Evolutionary conservation across 768 basidiomycete genomes (phyloP), one percentile per base, ranked within the genome.

Genomic region (Jaapia argillacea): DNA sequence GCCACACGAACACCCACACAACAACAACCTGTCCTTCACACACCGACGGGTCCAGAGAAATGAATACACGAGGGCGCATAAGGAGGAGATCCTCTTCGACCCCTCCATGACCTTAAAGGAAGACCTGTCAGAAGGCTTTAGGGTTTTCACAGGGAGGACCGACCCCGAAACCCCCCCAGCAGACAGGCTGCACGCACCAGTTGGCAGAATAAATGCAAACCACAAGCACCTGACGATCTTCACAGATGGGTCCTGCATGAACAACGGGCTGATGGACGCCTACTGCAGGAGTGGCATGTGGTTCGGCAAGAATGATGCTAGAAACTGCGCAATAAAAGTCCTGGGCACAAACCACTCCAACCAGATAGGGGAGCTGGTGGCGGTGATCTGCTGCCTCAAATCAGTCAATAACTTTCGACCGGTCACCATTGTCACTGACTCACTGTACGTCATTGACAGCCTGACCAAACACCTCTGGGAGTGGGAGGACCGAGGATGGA

Each of bases 401-500:
- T 10, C 31, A 16, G 16, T 16, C 10, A 16, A 10, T 10, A 10
- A 10, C 10, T 25, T 14, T 3, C 12, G 2, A 0, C 38, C 47
- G 0, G 1, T 59, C 0, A 12, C 5, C 2, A 46, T 54, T 1
- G 36, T 40, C 6, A 45, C 53, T 0, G 54, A 59, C 53, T 56
- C 58, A 0, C 24, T n/a, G 14, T 50, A 54, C 1, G 42, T 36
- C 0, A 53, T 56, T 0, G 27, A 53, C 1, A 40, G 52, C 0
- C 27, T 49, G 7, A 48, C 52, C 2, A 18, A 41, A 13, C 31
- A 50, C 42, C 33, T 50, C 0, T 5, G 24, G 0, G 37, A 38
- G 1, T 52, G 54, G 49, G 61, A 65, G 27, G 52, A 65, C 28
- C 6, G 13, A 0, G 61, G 64, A 0, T 68, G 49, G 51, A 54